Conservation (phyloP, 805 yeast species). For the Limtongia smithiae region DNA sequence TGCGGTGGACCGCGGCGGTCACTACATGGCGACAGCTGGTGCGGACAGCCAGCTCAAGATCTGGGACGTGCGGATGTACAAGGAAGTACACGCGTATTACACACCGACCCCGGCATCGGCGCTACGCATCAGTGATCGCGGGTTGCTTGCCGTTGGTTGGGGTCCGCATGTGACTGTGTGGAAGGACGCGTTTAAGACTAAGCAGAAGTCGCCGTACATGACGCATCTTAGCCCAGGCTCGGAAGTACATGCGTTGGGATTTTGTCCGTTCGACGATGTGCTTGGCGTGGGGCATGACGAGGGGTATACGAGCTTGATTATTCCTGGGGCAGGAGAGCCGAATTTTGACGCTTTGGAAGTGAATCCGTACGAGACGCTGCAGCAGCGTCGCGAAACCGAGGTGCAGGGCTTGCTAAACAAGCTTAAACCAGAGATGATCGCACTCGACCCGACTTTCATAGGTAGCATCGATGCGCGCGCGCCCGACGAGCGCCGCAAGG, state of each 20-base stretch:
- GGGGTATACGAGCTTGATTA: conserved; percentile 78
- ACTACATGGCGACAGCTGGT: conserved; percentile 90
- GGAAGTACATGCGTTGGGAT: conserved; percentile 60
- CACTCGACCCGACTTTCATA: conserved; percentile 81
- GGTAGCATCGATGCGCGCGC: conserved; percentile 80
- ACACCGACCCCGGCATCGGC: conserved; percentile 83
- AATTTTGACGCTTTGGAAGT: conserved; percentile 90
- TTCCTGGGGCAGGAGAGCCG: conserved; percentile 98
- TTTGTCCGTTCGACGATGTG: conserved; percentile 96
- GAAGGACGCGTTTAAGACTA: conserved; percentile 73
- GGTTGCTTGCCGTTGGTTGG: conserved; percentile 85
- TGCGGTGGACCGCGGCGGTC: conserved; percentile 86
- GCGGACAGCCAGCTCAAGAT: conserved; percentile 79
- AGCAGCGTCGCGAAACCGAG: conserved; percentile 91
- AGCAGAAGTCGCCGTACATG: conserved; percentile 87
- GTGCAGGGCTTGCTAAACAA: conserved; percentile 82
- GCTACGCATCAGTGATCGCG: conserved; percentile 79
- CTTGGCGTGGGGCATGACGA: conserved; percentile 78
- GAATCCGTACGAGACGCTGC: conserved; percentile 87
- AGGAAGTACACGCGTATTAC: conserved; percentile 60
- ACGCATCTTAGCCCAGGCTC: conserved; percentile 79
- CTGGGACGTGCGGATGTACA: conserved; percentile 88
- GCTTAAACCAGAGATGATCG: conserved; percentile 85
- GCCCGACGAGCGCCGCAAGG: conserved; percentile 57
- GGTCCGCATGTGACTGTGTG: conserved; percentile 93